A percentile compares a stretch with the other conserved stretches of the same genome.
Evolutionary conservation across 2,329 filamentous ascomycete species (phyloP).

Genomic region (Blastomyces silverae): DNA sequence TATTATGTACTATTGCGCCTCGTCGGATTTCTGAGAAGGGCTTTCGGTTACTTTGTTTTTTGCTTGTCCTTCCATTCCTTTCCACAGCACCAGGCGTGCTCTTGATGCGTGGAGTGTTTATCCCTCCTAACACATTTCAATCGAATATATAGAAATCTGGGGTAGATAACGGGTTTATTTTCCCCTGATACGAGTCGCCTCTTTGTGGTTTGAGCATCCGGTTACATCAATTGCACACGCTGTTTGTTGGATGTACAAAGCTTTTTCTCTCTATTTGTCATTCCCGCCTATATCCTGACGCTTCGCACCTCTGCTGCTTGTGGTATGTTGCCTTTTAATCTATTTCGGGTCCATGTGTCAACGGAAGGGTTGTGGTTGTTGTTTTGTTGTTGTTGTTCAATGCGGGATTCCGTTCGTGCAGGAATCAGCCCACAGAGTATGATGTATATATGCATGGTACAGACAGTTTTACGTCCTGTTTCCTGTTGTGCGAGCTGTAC

Average conservation of each 20-base stretch:
- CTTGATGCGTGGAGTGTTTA: neutral
- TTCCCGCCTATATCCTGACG: neutral
- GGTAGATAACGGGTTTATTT: neutral
- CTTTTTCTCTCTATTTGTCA: neutral
- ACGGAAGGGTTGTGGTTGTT: neutral
- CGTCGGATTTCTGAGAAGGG: neutral
- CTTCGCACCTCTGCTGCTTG: neutral
- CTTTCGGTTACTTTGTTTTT: neutral
- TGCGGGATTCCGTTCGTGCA: neutral
- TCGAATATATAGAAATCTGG: neutral
- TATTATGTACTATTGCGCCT: neutral
- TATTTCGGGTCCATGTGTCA: neutral
- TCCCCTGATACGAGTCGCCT: neutral
- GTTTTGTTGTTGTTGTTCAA: neutral
- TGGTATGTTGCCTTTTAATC: slow-evolving; percentile 8
- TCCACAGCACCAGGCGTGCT: neutral
- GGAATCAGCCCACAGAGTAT: neutral
- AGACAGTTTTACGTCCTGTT: neutral
- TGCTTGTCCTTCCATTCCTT: too few relatives aligned
- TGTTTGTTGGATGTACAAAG: neutral
- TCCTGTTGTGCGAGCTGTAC: neutral
- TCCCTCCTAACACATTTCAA: neutral
- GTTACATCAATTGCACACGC: neutral
- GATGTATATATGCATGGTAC: neutral
- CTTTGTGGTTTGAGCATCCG: neutral